Base-by-base conservation (phyloP, 2,329 filamentous ascomycete species). In the Cladosporium sp. region DNA sequence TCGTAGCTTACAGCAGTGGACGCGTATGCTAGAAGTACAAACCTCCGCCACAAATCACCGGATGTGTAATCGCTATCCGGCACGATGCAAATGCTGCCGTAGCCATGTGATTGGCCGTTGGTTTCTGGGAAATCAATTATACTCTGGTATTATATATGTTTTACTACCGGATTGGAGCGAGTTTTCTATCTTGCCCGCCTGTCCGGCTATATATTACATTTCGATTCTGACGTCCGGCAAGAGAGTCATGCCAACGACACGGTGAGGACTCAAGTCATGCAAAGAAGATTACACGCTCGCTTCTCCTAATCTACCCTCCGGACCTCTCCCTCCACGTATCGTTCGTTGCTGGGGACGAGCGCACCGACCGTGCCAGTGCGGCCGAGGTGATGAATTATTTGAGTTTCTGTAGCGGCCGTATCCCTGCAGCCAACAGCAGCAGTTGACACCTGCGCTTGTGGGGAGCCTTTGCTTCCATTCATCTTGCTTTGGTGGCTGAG, bases 341-440 rank as follows among this genome's bases (percentile, higher is more conserved):
- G 48, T 63, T 57, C 46, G 48, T 63, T 63, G 60, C 49, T 46
- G 49, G 60, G 60, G 60, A 63, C 49, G 34, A 56, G 36, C 48
- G 60, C 60, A 63, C 32, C 34, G 60, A 25, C 60, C n/a, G n/a
- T n/a, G n/a, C 34, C 13, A 21, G 39, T 46, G 34, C 60, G 60
- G 49, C 60, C 39, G 39, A 46, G 39, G 39, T 46, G 39, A 25
- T 51, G 32, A n/a, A 46, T 34, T 46, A 56, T 43, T 54, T 54
- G 60, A 63, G 60, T 63, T 63, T 63, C 60, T 63, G 60, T 63
- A 63, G 60, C 32, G 36, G 62, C 23, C 28, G 21, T 58, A 28
- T 34, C 62, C 54, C 62, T 64, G 62, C 62, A 64, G 54, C 62
- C 30, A 46, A 46, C 36, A 48, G 28, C 58, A 61, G 58, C 58